Percentiles rank a stretch among this genome's conserved stretches.
phyloP scores from a whole-genome alignment of 75 land plant species.

The Cupressus sempervirens region DNA sequence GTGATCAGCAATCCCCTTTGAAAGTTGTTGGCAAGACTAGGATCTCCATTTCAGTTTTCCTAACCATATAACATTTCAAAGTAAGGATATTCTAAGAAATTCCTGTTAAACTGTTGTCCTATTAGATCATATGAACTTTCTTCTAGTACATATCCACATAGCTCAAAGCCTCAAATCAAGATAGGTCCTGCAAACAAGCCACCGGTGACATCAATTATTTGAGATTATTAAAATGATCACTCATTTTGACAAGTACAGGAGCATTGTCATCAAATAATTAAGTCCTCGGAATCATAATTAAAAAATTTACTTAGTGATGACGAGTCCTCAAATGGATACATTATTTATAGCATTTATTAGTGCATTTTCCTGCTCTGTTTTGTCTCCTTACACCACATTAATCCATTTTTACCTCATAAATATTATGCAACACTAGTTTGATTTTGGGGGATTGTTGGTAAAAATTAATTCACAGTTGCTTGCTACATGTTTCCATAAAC shows the following conservation, averaged over 20 bases:
- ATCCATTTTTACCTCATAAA: neutral
- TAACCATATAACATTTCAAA: neutral
- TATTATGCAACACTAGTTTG: no score
- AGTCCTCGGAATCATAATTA: neutral
- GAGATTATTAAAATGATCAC: neutral
- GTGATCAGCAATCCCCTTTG: neutral
- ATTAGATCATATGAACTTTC: neutral
- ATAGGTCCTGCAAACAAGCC: neutral
- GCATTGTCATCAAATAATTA: neutral
- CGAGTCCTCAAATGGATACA: neutral
- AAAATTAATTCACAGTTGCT: no score
- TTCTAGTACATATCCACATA: neutral
- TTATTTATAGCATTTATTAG: no score
- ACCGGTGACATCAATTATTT: neutral
- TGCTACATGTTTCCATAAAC: no score
- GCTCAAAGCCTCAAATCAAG: neutral
- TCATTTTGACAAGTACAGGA: neutral
- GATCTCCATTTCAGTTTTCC: neutral
- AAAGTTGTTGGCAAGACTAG: neutral
- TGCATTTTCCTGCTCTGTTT: neutral
- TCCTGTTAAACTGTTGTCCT: neutral
- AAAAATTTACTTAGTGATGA: neutral
- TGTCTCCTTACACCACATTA: neutral
- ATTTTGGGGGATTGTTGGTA: no score
- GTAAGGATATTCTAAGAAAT: neutral